These are phyloP conservation scores for Babesia divergens DNA, from an alignment of 169 alveolate genomes.

Conservation along the genomic window DNA sequence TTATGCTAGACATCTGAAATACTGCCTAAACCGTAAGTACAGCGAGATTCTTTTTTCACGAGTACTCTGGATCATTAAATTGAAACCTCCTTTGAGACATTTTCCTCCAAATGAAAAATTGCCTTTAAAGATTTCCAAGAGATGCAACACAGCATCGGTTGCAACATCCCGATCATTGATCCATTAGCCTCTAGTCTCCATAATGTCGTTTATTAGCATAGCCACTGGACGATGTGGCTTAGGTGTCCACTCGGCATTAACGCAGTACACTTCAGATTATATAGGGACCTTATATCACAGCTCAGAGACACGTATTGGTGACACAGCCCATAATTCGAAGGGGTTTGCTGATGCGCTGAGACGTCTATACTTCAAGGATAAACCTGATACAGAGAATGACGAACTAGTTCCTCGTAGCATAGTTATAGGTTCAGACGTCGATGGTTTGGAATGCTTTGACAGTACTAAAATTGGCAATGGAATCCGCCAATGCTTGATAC, in stretches of 20 bases:
- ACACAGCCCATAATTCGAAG: not conserved
- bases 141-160: too few relatives aligned
- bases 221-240: slow-evolving; percentile 22
- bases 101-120: too few relatives aligned
- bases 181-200: too few relatives aligned
- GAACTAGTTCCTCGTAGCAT: slow-evolving; percentile 13
- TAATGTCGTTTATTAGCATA: slow-evolving; percentile 22
- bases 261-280: slow-evolving; percentile 32
- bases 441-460: not conserved
- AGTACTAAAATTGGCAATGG: not conserved
- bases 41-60: too few relatives aligned
- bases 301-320: not conserved
- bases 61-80: too few relatives aligned
- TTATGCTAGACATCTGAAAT: too few relatives aligned
- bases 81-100: too few relatives aligned
- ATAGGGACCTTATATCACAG: not conserved
- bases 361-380: not conserved
- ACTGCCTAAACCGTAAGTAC: too few relatives aligned
- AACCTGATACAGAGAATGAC: not conserved
- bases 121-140: too few relatives aligned
- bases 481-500: not conserved
- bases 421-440: not conserved
- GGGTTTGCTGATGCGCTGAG: slow-evolving; percentile 2
- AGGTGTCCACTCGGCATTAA: slow-evolving; percentile 16
- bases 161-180: too few relatives aligned